Evolutionary conservation across 2,329 filamentous ascomycete species (phyloP).

Genomic region (Fusarium sp.): DNA sequence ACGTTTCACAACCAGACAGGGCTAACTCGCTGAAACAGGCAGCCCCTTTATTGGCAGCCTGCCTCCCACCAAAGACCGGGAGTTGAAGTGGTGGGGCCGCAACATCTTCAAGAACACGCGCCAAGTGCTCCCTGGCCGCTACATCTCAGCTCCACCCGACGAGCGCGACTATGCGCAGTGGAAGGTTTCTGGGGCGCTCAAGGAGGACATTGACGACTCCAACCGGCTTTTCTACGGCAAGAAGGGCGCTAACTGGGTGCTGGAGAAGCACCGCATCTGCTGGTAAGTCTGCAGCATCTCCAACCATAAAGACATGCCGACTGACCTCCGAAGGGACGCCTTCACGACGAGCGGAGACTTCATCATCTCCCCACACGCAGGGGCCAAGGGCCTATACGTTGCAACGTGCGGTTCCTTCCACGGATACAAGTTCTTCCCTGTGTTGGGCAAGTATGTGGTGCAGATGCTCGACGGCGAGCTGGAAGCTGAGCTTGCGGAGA

Average conservation of each 20-base stretch:
- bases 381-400: constrained; percentile 69
- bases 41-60: constrained; percentile 70
- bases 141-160: constrained; percentile 71
- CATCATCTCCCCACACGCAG: constrained; percentile 72
- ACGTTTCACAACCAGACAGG: constrained; percentile 47
- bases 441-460: constrained; percentile 74
- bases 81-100: constrained; percentile 75
- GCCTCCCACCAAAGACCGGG: constrained; percentile 66
- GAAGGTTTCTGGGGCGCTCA: constrained; percentile 69
- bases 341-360: constrained; percentile 75
- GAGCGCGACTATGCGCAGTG: constrained; percentile 74
- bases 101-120: constrained; percentile 72
- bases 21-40: constrained; percentile 56
- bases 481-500: constrained; percentile 58
- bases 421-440: constrained; percentile 78
- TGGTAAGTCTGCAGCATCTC: constrained; percentile 64
- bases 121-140: constrained; percentile 67
- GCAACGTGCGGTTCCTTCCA: constrained; percentile 78
- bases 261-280: constrained; percentile 76
- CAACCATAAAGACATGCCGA: not conserved
- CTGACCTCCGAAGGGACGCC: constrained; percentile 67
- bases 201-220: constrained; percentile 72
- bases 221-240: constrained; percentile 73
- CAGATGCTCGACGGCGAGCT: constrained; percentile 68
- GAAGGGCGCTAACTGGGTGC: constrained; percentile 69